These are phyloP conservation scores for Fraxinus pennsylvanica DNA, from an alignment of 257 asterid species.

Conservation along the genomic window DNA sequence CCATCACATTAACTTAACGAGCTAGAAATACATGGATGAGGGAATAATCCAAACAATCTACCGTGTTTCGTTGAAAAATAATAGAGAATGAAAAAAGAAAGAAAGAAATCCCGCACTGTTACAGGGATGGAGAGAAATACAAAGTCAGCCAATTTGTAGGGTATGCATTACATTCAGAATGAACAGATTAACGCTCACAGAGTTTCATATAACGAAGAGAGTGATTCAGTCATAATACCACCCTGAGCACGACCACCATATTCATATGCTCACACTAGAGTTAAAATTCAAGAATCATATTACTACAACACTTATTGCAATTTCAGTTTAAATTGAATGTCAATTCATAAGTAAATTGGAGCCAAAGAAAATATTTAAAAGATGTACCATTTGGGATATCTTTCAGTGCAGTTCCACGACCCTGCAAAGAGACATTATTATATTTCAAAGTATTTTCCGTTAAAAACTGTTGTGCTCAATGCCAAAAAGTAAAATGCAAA, in stretches of 20 bases:
- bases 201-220: not conserved
- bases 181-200: not conserved
- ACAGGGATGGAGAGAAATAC: not conserved
- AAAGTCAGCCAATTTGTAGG: not conserved
- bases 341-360: too few species aligned
- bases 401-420: conserved; percentile 92
- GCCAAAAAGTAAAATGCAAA: not conserved
- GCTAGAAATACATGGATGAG: not conserved
- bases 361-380: too few species aligned
- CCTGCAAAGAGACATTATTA: conserved; percentile 50
- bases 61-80: not conserved
- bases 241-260: not conserved
- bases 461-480: not conserved
- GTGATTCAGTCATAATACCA: not conserved
- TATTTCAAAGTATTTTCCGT: conserved; percentile 20
- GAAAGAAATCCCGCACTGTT: not conserved
- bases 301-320: not conserved
- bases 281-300: not conserved
- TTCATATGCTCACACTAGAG: not conserved
- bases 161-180: conserved; percentile 1
- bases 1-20: not conserved
- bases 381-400: conserved; percentile 87
- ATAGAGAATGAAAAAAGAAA: too few species aligned
- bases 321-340: not conserved
- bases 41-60: not conserved